Evolutionary conservation across 129 eudicot genomes (phyloP), one percentile per base, ranked within the genome.

Genomic region (Flaveria ramosissima): DNA sequence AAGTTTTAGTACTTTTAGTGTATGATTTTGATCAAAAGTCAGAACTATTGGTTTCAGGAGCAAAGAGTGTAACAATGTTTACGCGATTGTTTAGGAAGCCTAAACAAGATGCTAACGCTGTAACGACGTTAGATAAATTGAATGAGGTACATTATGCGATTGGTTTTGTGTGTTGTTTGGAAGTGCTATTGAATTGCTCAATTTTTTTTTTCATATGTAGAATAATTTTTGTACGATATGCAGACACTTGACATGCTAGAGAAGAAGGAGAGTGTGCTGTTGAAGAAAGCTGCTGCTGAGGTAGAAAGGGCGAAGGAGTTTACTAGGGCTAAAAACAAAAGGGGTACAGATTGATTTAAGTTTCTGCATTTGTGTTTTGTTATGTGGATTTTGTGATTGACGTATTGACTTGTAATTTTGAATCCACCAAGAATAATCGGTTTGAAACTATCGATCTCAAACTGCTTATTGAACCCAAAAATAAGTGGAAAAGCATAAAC

Each of bases 51-150:
- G 80, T 52, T 23, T 32, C 65, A 76, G 69, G 63, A 63, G 24
- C 62, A 24, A 17, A 47, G 53, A 11, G 14, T 48, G 6, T 30
- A 30, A 68, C 81, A 66, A 90, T 87, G 96, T 76, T 88, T 45
- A 26, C 69, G 24, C 81, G 87, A 80, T 20, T 88, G 36, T 85
- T 88, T 16, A 87, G 96, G 17, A 88, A 82, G 52, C 78, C 88
- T 2, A 90, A 86, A 81, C 80, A 80, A 66, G 87, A 85, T 73
- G 12, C 89, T 23, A 83, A 62, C 77, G 83, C 86, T 24, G 78
- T 86, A 56, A 48, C 84, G 23, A 74, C 91, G 14, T 51, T 88
- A 45, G 93, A 86, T 60, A 84, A 88, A 57, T 78, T 90, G 76
- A 82, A 46, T 23, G 91, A 88, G 96, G 96, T 90, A 75, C 78